Conservation (phyloP, 2,329 filamentous ascomycete genomes). For the Didymella pomorum region DNA sequence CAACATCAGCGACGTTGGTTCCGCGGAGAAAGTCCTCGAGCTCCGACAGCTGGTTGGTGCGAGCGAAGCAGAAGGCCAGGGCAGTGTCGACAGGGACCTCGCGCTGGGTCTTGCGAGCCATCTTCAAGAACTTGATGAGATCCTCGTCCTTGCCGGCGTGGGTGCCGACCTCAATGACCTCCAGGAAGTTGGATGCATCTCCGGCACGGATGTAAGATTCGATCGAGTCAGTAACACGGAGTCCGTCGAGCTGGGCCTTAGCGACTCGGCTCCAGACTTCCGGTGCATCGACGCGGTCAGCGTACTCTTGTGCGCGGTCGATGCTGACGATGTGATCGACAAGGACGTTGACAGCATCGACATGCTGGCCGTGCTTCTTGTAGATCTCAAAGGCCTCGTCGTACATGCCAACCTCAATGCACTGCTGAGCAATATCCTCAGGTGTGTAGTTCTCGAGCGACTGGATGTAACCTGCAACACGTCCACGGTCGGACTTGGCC, state of each 20-base stretch:
- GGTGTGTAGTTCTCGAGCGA: constrained; percentile 87
- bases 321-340: constrained; percentile 98
- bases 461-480: constrained; percentile 96
- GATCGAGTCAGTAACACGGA: constrained; percentile 90
- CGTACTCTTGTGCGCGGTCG: constrained; percentile 93
- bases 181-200: constrained; percentile 90
- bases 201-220: constrained; percentile 96
- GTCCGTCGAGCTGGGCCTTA: constrained; percentile 95
- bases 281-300: constrained; percentile 89
- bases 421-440: constrained; percentile 90
- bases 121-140: constrained; percentile 92
- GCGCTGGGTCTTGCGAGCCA: constrained; percentile 95
- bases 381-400: constrained; percentile 98
- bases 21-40: constrained; percentile 94
- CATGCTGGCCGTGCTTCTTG: constrained; percentile 95
- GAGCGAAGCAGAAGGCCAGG: constrained; percentile 91
- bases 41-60: constrained; percentile 88
- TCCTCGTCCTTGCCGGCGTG: constrained; percentile 98
- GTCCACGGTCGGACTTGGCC: constrained; percentile 92
- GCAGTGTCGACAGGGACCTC: constrained; percentile 94
- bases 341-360: constrained; percentile 86
- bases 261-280: constrained; percentile 93
- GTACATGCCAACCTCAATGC: constrained; percentile 91
- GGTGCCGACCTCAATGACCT: constrained; percentile 95
- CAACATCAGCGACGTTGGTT: constrained; percentile 94